Conservation (phyloP, 345 rosid genomes). For the Aegle marmelos region DNA sequence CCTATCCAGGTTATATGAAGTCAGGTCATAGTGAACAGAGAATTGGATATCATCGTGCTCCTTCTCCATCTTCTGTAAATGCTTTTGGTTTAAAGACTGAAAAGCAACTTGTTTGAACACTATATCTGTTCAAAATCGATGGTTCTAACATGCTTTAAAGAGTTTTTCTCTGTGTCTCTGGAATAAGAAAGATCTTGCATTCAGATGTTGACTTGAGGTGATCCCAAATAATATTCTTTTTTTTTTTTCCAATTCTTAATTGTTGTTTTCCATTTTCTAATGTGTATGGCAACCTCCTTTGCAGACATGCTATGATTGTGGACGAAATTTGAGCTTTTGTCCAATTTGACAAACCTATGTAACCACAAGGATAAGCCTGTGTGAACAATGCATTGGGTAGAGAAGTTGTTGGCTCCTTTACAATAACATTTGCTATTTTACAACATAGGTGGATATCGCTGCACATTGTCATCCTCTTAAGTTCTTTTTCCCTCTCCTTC, state of each 20-base stretch:
- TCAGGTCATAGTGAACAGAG: conserved; percentile 11
- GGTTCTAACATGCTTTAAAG: conserved; percentile 11
- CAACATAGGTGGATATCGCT: background rate
- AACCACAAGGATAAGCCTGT: conserved; percentile 29
- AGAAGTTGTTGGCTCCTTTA: background rate
- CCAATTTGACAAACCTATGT: conserved; percentile 31
- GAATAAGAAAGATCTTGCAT: conserved; percentile 35
- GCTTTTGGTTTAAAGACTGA: background rate
- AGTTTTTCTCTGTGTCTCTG: conserved; percentile 29
- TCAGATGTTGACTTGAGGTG: conserved; percentile 47
- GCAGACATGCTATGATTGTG: conserved; percentile 44
- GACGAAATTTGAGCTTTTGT: conserved; percentile 25
- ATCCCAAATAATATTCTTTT: background rate
- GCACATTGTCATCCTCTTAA: background rate
- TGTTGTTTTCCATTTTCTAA: background rate
- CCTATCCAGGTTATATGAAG: background rate
- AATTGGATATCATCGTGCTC: background rate
- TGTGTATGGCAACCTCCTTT: background rate
- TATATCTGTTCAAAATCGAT: background rate
- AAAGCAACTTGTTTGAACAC: background rate
- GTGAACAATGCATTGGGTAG: conserved; percentile 15
- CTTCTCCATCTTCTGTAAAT: background rate
- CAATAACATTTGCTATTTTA: background rate
- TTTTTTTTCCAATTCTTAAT: background rate
- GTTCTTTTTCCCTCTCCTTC: no score